phyloP scores from a whole-genome alignment of 192 early-diverging fungal genomes.

The Coemansia sp. region DNA sequence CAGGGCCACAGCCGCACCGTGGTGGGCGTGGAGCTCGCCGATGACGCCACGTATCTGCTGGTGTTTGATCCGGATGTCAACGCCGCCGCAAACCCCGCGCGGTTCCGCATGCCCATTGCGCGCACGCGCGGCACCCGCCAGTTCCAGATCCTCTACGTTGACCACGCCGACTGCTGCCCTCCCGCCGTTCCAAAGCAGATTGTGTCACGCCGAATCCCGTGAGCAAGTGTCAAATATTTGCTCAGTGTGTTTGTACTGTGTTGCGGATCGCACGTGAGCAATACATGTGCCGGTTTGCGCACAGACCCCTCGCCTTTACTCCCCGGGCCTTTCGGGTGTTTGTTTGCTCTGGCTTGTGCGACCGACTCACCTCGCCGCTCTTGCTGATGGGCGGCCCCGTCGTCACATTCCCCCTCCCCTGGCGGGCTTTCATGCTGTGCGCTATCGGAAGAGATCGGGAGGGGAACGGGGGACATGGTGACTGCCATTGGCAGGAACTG shows the following conservation, averaged over 20 bases:
- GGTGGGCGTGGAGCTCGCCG: slow-evolving; percentile 57
- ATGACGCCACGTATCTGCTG: slow-evolving; percentile 46
- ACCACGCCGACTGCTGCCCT: background rate
- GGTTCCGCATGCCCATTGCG: slow-evolving; percentile 1
- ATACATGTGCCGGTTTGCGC: no score
- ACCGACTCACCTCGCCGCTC: no score
- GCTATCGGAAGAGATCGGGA: no score
- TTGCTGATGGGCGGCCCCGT: no score
- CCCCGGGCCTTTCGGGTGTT: no score
- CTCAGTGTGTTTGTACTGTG: background rate
- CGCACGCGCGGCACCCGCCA: slow-evolving; percentile 8
- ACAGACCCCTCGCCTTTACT: no score
- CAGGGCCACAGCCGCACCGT: slow-evolving; percentile 66
- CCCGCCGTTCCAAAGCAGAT: background rate
- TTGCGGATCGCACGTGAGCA: no score
- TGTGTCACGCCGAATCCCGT: background rate
- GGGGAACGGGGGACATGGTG: no score
- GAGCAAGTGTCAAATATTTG: background rate
- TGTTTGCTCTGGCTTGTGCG: no score
- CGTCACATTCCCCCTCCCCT: no score
- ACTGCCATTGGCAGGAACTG: no score
- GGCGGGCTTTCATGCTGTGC: no score
- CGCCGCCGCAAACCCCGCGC: background rate
- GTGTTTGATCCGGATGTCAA: slow-evolving; percentile 59
- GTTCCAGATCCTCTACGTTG: slow-evolving; percentile 34